Evolutionary conservation across 176 grass and related monocot genomes (phyloP), one percentile per base, ranked within the genome.

Genomic region (Oryza officinalis): DNA sequence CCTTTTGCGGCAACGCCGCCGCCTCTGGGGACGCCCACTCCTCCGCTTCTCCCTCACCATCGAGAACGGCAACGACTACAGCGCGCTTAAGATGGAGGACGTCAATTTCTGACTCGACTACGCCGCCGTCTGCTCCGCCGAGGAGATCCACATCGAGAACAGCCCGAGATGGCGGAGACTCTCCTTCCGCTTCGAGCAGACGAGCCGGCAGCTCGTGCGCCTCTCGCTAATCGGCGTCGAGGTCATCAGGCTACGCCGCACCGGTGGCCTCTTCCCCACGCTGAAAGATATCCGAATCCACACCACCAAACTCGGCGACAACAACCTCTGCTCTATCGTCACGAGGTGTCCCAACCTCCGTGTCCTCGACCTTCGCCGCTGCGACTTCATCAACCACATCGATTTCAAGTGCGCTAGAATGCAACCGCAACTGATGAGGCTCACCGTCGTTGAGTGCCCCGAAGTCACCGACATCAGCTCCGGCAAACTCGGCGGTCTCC

Each of bases 371-470:
- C 67, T 93, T 15, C 81, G 72, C 15, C 13, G 57, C 44, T 90
- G 88, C 72, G 14, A 46, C 1, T 60, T 65, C 7, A 73, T 93
- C 88, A 72, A 67, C n/a, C 23, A 47, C 63, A 65, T 94, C 27
- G 20, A 23, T 25, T 27, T 90, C 38, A 64, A 74, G 2, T 7
- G 14, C 10, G 49, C 86, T 6, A 74, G 87, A 7, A 10, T 11
- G 44, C 41, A 44, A 12, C 41, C 46, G 35, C 77, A 44, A 23
- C 77, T 94, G 69, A 37, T 22, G 72, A 92, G 75, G 78, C 84
- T 92, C 13, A 86, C 87, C 27, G 65, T 92, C 74, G 74, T 45
- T 13, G 81, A 90, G 64, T 95, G 89, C 81, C 61, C 32, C 20
- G 54, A 37, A 31, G 67, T 78, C 30, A 30, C 41, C 8, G 9